Base-by-base conservation (phyloP, 1,284 basidiomycete species). In the Trametes versicolor region DNA sequence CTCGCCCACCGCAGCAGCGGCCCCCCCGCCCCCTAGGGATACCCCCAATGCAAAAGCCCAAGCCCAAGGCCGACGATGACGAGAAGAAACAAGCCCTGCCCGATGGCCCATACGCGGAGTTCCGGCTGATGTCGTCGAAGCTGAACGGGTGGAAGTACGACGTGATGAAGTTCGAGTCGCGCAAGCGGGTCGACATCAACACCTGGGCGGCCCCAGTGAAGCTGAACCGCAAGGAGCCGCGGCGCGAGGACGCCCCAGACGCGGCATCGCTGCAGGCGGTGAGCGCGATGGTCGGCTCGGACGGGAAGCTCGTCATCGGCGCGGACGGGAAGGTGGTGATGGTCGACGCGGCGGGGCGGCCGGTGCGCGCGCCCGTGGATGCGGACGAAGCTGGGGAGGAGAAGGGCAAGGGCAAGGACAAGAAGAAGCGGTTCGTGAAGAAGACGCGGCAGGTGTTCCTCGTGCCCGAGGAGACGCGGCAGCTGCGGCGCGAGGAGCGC, bases 141-240 rank as follows among this genome's bases (percentile, higher is more conserved):
- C 84, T 90, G 72, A 91, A 92, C 74, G 91, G 90, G 45, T 94
- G 92, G 91, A 93, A 91, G 75, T 94, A 93, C 81, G 91, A 93
- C 76, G 87, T 93, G 61, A 91, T 93, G 89, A 92, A 92, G 77
- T 92, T 93, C 74, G 90, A 92, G 75, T 87, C 89, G 53, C 84
- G 90, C 64, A 89, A 88, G 71, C 77, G 82, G 19, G 80, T 92
- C 58, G 91, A 93, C 71, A 82, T 92, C 64, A 81, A 81, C 59
- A 75, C 77, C 29, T 93, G 92, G 91, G 75, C 80, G 51, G 77
- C 77, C 62, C 94, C 94, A 8, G 88, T 96, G 73, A 94, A 92
- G 79, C 82, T 96, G 68, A 96, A 96, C 76, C 83, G 94, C 71
- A 96, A 95, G 78, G 92, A 96, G 71, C 77, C 89, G 64, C 81